Conservation (phyloP, 768 basidiomycete genomes). For the Agrocybe praecox region DNA sequence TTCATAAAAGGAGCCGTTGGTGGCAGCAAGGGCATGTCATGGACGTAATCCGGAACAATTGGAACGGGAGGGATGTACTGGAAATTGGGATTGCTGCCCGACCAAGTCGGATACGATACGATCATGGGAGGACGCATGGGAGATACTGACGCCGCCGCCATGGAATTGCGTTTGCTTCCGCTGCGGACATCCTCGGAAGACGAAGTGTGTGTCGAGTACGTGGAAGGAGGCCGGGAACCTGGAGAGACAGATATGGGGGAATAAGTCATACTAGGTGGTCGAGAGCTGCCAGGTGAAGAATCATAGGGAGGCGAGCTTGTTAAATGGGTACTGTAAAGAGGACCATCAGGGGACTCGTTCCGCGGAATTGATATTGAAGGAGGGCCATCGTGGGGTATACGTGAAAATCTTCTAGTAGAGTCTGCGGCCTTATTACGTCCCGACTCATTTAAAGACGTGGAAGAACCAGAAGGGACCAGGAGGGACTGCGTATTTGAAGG, state of each 20-base stretch:
- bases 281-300: slow-evolving; percentile 57
- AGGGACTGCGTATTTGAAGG: slow-evolving; percentile 28
- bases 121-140: slow-evolving; percentile 27
- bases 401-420: slow-evolving; percentile 36
- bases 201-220: slow-evolving; percentile 52
- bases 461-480: slow-evolving; percentile 35
- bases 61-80: slow-evolving; percentile 39
- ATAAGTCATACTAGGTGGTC: slow-evolving; percentile 44
- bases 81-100: slow-evolving; percentile 38
- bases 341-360: slow-evolving; percentile 49
- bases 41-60: slow-evolving; percentile 44
- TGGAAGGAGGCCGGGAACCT: slow-evolving; percentile 55
- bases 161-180: slow-evolving; percentile 43
- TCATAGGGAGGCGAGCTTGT: slow-evolving; percentile 24
- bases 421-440: slow-evolving; percentile 45
- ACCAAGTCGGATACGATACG: slow-evolving; percentile 38
- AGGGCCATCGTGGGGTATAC: slow-evolving; percentile 35
- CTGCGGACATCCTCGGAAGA: slow-evolving; percentile 60
- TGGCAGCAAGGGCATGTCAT: slow-evolving; percentile 73
- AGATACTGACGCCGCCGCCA: slow-evolving; percentile 18
- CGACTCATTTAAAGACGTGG: slow-evolving; percentile 37
- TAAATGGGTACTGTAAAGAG: slow-evolving; percentile 27
- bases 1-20: slow-evolving; percentile 80
- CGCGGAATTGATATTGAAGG: slow-evolving; percentile 35
- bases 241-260: slow-evolving; percentile 36